Evolutionary conservation across 306 rosid species (phyloP).

Genomic region (Malus fusca): DNA sequence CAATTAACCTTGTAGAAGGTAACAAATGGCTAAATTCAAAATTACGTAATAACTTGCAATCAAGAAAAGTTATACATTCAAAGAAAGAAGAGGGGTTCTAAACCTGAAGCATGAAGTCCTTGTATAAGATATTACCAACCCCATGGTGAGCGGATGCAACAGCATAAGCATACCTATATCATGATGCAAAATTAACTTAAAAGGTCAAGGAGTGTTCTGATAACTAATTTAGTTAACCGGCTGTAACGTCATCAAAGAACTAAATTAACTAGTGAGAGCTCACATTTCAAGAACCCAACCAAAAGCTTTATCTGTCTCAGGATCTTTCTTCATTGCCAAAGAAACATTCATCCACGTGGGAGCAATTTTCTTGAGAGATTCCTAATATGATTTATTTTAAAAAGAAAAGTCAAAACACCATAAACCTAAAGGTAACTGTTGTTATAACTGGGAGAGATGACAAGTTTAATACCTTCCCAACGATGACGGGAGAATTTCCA

Average conservation of each 20-base stretch:
- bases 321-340: constrained; percentile 97
- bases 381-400: constrained; percentile 33
- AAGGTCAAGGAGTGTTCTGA: background rate
- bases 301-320: constrained; percentile 94
- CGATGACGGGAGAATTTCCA: constrained; percentile 96
- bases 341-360: constrained; percentile 99
- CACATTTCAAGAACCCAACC: constrained; percentile 99
- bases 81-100: background rate
- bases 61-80: background rate
- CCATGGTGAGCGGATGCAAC: constrained; percentile 84
- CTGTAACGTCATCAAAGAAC: background rate
- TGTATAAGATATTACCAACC: constrained; percentile 72
- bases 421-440: constrained; percentile 1
- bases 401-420: constrained; percentile 6
- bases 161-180: constrained; percentile 88
- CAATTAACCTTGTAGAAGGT: background rate
- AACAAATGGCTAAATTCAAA: background rate
- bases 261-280: constrained; percentile 15
- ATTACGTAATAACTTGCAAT: background rate
- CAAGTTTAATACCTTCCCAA: constrained; percentile 59
- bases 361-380: constrained; percentile 91
- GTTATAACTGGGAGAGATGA: constrained; percentile 1
- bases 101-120: constrained; percentile 99
- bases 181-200: constrained; percentile 11
- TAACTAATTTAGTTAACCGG: background rate